Conservation (phyloP, 2,329 filamentous ascomycete genomes). For the Periconia sp. region DNA sequence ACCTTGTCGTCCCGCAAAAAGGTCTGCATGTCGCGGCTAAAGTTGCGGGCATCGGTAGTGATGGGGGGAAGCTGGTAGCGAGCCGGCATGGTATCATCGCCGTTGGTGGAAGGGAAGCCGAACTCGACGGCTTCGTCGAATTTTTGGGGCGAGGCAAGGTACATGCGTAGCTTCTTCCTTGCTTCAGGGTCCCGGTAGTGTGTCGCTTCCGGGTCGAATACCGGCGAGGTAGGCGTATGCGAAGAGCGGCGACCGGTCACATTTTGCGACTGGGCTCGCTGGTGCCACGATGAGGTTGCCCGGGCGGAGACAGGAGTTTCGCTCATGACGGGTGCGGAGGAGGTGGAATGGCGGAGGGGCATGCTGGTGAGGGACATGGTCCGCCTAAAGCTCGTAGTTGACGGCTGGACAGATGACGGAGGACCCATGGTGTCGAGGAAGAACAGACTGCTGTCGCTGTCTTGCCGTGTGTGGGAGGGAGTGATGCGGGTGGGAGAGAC, state of each 20-base stretch:
- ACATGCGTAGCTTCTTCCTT: conserved; percentile 82
- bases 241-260: conserved; percentile 35
- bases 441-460: conserved; percentile 28
- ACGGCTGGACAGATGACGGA: conserved; percentile 15
- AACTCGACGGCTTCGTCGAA: conserved; percentile 96
- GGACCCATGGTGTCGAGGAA: conserved; percentile 35
- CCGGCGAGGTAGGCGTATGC: conserved; percentile 30
- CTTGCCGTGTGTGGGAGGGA: conserved; percentile 4
- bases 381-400: conserved; percentile 65
- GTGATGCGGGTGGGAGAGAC: conserved; percentile 25
- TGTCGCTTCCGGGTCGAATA: conserved; percentile 71
- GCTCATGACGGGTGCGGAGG: conserved; percentile 52
- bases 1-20: conserved; percentile 65
- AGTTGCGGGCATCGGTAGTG: conserved; percentile 45
- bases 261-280: conserved; percentile 38
- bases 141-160: conserved; percentile 87
- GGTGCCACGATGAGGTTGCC: conserved; percentile 37
- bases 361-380: conserved; percentile 74
- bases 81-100: conserved; percentile 23
- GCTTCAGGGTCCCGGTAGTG: conserved; percentile 93
- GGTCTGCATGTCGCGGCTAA: conserved; percentile 61
- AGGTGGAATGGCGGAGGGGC: conserved; percentile 61
- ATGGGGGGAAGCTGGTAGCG: conserved; percentile 42
- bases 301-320: conserved; percentile 43
- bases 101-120: conserved; percentile 73